These are phyloP conservation scores for Leucocoprinus sp. DNA, from an alignment of 768 basidiomycete genomes.

Conservation along the genomic window DNA sequence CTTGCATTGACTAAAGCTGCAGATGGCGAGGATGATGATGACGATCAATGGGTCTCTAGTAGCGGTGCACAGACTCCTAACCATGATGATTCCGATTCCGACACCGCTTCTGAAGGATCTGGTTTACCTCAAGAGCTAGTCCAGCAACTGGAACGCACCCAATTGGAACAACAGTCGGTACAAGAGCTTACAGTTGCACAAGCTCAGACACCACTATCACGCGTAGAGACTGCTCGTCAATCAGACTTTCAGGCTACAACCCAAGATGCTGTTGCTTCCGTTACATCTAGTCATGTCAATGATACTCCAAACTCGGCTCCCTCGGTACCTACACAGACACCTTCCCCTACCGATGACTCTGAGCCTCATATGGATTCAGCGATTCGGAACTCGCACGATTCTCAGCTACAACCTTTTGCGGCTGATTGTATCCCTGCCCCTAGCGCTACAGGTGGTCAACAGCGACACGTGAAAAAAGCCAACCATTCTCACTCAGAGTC, in stretches of 20 bases:
- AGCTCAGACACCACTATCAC: conserved; percentile 13
- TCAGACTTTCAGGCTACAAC: conserved; percentile 20
- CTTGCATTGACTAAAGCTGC: conserved; percentile 51
- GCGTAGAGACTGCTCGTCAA: conserved; percentile 30
- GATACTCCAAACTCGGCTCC: conserved; percentile 8
- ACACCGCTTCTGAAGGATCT: conserved; percentile 29
- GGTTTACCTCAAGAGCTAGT: conserved; percentile 17
- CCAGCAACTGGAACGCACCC: conserved; percentile 6
- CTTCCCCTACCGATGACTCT: conserved; percentile 7
- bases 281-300: conserved; percentile 7
- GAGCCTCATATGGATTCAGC: neutral
- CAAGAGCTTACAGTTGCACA: conserved; percentile 7
- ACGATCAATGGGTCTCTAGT: conserved; percentile 74
- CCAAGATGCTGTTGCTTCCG: neutral
- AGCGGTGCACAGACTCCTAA: conserved; percentile 67
- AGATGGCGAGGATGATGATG: conserved; percentile 43
- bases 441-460: neutral
- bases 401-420: neutral
- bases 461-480: conserved; percentile 6
- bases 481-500: conserved; percentile 16
- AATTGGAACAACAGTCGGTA: conserved; percentile 10
- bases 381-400: neutral
- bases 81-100: conserved; percentile 36
- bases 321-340: conserved; percentile 8
- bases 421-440: neutral